Conservation (phyloP, 78 protist genomes). For the Paulinella micropora region DNA sequence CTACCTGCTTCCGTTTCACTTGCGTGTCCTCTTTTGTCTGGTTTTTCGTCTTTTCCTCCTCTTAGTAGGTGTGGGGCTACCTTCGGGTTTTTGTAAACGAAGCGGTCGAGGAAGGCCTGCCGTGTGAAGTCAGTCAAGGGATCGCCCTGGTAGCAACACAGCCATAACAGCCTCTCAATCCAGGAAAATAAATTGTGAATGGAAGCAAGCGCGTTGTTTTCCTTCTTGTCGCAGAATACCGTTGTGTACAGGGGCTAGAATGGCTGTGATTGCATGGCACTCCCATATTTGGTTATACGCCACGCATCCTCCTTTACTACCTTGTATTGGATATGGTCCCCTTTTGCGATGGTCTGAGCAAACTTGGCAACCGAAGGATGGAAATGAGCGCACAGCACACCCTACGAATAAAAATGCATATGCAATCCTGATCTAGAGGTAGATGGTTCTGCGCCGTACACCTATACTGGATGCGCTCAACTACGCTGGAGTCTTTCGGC, state of each 20-base stretch:
- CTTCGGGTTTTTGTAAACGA: slow-evolving; percentile 22
- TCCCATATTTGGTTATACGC: too few relatives aligned
- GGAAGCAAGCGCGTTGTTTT: too few relatives aligned
- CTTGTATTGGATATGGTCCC: not conserved
- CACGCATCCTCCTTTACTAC: not conserved
- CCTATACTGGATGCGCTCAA: not conserved
- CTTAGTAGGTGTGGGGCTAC: too few relatives aligned
- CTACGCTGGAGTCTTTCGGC: too few relatives aligned
- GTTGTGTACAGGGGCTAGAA: too few relatives aligned
- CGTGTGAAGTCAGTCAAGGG: slow-evolving; percentile 1
- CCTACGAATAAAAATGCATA: not conserved
- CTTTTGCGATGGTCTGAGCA: not conserved
- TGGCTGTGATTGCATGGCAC: too few relatives aligned
- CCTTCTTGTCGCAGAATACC: too few relatives aligned
- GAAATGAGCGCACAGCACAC: not conserved
- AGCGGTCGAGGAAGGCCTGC: slow-evolving; percentile 12
- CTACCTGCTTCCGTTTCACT: too few relatives aligned
- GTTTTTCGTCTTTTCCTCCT: too few relatives aligned
- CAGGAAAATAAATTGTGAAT: too few relatives aligned
- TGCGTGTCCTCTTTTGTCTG: too few relatives aligned
- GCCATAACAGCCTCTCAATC: too few relatives aligned
- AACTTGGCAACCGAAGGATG: slow-evolving; percentile 5
- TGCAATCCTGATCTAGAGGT: not conserved
- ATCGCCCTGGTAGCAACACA: not conserved
- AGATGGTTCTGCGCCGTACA: not conserved